A percentile compares a stretch with the other conserved stretches of the same genome.
phyloP scores from a whole-genome alignment of 2,329 filamentous ascomycete genomes.

The Fusarium sarcochroum region DNA sequence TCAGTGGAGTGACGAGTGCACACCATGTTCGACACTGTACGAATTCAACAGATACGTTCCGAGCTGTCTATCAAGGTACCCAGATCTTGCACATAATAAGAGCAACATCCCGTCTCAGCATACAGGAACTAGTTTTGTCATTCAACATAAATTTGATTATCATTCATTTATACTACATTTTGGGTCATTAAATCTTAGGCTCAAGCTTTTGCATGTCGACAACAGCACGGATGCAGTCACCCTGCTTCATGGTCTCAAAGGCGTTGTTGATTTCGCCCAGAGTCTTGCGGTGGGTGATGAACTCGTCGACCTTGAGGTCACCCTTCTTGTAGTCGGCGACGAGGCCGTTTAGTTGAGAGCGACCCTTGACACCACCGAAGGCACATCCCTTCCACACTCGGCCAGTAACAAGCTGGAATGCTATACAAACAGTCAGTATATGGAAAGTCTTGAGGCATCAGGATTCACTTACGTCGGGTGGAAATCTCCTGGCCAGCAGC shows the following conservation, averaged over 20 bases:
- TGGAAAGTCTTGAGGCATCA: background rate
- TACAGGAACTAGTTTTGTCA: constrained; percentile 15
- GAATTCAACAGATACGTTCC: background rate
- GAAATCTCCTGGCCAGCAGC: constrained; percentile 96
- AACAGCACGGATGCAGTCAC: constrained; percentile 97
- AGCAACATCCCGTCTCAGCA: background rate
- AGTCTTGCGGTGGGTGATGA: constrained; percentile 95
- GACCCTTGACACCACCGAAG: constrained; percentile 98
- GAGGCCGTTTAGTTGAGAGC: constrained; percentile 88
- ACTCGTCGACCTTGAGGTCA: constrained; percentile 97
- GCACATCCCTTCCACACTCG: constrained; percentile 98
- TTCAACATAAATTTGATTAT: constrained; percentile 43
- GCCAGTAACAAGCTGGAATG: constrained; percentile 98
- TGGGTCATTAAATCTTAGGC: constrained; percentile 45
- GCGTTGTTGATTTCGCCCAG: constrained; percentile 88
- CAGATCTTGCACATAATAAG: constrained; percentile 23
- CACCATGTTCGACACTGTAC: constrained; percentile 25
- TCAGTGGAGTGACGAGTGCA: constrained; percentile 16
- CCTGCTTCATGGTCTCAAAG: constrained; percentile 94
- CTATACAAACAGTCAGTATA: constrained; percentile 62
- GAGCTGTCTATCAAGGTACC: constrained; percentile 38
- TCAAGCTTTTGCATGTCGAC: constrained; percentile 71
- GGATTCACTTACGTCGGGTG: constrained; percentile 81
- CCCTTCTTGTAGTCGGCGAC: constrained; percentile 92
- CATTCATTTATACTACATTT: constrained; percentile 45